Conservation (phyloP, 2,329 filamentous ascomycete genomes). For the Myriangium duriaei region DNA sequence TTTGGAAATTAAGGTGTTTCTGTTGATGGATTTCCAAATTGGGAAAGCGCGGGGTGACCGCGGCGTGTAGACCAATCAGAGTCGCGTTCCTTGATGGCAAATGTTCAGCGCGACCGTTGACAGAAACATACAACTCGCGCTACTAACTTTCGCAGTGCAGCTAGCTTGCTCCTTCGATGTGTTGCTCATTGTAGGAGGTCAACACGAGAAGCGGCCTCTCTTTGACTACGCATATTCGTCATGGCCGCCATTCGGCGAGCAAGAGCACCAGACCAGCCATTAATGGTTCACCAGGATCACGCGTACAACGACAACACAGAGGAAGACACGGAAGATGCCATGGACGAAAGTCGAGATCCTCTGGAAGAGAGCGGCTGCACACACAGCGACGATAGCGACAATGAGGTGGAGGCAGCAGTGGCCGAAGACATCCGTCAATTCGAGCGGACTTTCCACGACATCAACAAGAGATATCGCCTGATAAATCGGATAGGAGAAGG, state of each 20-base stretch:
- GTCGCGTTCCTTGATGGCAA: slow-evolving; percentile 1
- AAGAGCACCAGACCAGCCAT: slow-evolving; percentile 7
- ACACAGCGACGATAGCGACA: slow-evolving; percentile 45
- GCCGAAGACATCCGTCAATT: slow-evolving; percentile 80
- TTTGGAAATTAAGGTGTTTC: slow-evolving; percentile 11
- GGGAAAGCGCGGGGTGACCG: slow-evolving; percentile 3
- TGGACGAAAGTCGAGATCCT: slow-evolving; percentile 38
- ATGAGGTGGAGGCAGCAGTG: slow-evolving; percentile 53
- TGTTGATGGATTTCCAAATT: slow-evolving; percentile 12
- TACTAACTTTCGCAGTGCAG: not conserved
- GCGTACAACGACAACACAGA: slow-evolving; percentile 12
- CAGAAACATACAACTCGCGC: slow-evolving; percentile 2
- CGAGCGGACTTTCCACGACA: slow-evolving; percentile 68
- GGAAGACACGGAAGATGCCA: slow-evolving; percentile 13
- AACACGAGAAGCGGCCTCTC: too few species aligned
- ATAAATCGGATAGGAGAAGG: slow-evolving; percentile 97
- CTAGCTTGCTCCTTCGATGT: not conserved
- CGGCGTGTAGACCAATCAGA: slow-evolving; percentile 5
- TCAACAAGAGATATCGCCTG: slow-evolving; percentile 71
- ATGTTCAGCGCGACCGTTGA: slow-evolving; percentile 5
- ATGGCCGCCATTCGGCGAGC: slow-evolving; percentile 11
- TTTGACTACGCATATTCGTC: too few species aligned
- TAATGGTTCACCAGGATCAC: slow-evolving; percentile 11
- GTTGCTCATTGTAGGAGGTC: not conserved
- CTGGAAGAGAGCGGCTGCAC: slow-evolving; percentile 39